phyloP scores from a whole-genome alignment of 2,329 filamentous ascomycete genomes.

The Colletotrichum endophyticum region DNA sequence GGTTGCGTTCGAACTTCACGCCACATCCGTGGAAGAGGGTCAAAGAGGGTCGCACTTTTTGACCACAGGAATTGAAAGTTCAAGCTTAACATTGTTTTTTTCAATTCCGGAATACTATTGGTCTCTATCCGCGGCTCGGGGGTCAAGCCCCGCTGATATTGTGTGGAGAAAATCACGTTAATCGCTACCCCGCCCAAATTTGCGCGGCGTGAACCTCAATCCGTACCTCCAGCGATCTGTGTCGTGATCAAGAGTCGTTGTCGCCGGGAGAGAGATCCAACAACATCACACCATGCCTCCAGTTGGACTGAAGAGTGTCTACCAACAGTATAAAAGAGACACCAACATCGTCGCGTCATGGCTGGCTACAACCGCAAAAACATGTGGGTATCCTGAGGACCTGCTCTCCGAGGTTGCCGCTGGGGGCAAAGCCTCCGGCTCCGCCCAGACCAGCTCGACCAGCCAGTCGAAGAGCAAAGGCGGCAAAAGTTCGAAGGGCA shows the following conservation, averaged over 20 bases:
- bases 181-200: not conserved
- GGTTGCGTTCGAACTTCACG: not conserved
- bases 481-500: not conserved
- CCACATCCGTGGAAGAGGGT: not conserved
- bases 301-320: constrained; percentile 27
- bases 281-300: not conserved
- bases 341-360: constrained; percentile 42
- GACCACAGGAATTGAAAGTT: not conserved
- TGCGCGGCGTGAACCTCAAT: not conserved
- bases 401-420: constrained; percentile 12
- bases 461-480: not conserved
- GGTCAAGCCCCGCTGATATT: not conserved
- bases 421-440: not conserved
- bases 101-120: not conserved
- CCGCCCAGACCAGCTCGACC: not conserved
- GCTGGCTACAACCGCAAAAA: constrained; percentile 44
- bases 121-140: not conserved
- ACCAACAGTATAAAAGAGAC: constrained; percentile 45
- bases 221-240: not conserved
- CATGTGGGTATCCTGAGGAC: constrained; percentile 32
- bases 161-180: not conserved
- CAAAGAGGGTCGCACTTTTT: not conserved
- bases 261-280: not conserved
- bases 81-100: not conserved
- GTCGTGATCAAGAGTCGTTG: not conserved